Evolutionary conservation across 805 yeast genomes (phyloP).

Genomic region (Cyberlindnera amylophila): DNA sequence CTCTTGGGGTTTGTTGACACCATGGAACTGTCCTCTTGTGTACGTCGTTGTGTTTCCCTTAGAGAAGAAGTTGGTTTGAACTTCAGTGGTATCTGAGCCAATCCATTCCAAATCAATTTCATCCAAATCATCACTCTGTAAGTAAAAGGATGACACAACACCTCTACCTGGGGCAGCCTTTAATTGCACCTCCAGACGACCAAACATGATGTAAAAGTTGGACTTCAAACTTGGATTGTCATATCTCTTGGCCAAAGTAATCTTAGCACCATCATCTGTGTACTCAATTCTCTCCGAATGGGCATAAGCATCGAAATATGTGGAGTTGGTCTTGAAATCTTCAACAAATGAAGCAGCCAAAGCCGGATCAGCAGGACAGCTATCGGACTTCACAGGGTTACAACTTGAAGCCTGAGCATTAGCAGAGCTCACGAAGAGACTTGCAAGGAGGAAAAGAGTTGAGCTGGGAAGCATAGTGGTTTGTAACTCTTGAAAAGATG

Average conservation of each 20-base stretch:
- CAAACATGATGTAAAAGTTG: constrained; percentile 84
- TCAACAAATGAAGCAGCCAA: constrained; percentile 52
- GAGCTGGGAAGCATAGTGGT: neutral
- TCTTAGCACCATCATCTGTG: constrained; percentile 52
- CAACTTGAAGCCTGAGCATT: constrained; percentile 31
- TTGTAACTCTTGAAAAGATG: neutral
- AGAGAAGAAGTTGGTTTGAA: constrained; percentile 77
- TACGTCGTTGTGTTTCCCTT: constrained; percentile 76
- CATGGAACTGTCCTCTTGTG: constrained; percentile 74
- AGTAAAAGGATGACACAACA: constrained; percentile 72
- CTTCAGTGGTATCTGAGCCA: constrained; percentile 72
- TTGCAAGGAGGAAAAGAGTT: neutral
- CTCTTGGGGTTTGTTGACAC: constrained; percentile 51
- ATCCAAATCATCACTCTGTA: constrained; percentile 82
- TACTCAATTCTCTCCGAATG: constrained; percentile 44
- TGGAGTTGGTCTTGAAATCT: constrained; percentile 46
- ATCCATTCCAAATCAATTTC: constrained; percentile 88
- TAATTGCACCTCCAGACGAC: constrained; percentile 68
- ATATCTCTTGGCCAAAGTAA: constrained; percentile 56
- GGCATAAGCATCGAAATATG: constrained; percentile 39
- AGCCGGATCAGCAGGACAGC: constrained; percentile 54
- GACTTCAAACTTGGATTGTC: constrained; percentile 81
- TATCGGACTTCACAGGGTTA: constrained; percentile 38
- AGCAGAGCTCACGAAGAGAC: constrained; percentile 6
- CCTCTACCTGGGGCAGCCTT: constrained; percentile 79